Conservation (phyloP, 2,329 filamentous ascomycete genomes). For the Coniella vitis region DNA sequence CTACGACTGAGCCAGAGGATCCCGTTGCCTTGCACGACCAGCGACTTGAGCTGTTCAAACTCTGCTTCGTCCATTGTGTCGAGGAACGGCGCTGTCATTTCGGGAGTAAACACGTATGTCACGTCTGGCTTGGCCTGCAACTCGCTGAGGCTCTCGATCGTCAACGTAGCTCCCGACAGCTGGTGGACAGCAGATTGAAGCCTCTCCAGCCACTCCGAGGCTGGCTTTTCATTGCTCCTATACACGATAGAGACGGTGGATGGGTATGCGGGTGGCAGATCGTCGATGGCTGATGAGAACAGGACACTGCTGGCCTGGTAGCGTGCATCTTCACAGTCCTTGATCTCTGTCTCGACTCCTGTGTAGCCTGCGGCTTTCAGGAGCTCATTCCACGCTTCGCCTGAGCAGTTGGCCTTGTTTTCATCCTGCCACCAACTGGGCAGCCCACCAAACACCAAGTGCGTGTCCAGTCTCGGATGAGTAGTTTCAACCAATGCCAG, state of each 20-base stretch:
- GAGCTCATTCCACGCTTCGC: neutral
- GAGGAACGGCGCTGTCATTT: constrained; percentile 14
- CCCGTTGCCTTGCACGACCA: constrained; percentile 1
- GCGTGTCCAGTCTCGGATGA: neutral
- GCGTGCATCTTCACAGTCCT: neutral
- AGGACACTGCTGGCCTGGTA: neutral
- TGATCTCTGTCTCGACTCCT: neutral
- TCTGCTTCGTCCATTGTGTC: constrained; percentile 8
- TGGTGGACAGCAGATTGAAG: neutral
- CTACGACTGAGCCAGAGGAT: constrained; percentile 18
- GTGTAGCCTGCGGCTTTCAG: neutral
- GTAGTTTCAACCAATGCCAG: constrained; percentile 21
- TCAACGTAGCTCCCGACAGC: neutral
- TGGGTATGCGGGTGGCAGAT: neutral
- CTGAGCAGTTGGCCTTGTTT: neutral
- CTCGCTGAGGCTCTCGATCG: constrained; percentile 1
- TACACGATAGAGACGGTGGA: neutral
- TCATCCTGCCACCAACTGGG: constrained; percentile 29
- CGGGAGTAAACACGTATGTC: constrained; percentile 10
- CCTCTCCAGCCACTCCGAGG: constrained; percentile 3
- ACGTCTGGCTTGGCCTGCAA: constrained; percentile 1
- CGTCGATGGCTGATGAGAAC: neutral
- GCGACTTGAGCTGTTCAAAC: constrained; percentile 6
- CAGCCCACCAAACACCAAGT: constrained; percentile 27
- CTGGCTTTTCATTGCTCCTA: neutral